Conservation (phyloP, 2,329 filamentous ascomycete genomes). For the Diaporthe ampelina region DNA sequence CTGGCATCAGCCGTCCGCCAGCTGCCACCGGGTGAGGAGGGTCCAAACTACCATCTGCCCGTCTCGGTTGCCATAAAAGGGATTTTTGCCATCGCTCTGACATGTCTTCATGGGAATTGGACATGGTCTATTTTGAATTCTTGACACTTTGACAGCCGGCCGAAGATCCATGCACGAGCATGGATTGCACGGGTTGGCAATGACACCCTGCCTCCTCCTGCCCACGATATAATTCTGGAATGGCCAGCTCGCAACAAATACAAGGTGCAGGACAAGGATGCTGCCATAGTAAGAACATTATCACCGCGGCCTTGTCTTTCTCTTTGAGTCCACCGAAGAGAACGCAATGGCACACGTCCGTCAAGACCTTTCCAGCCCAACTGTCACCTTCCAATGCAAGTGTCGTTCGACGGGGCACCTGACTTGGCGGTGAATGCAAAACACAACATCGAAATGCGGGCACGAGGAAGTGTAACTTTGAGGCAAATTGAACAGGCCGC, state of each 20-base stretch:
- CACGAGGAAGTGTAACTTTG: neutral
- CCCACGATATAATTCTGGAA: too few relatives aligned
- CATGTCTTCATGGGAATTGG: neutral
- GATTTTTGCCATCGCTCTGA: neutral
- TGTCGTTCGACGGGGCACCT: neutral
- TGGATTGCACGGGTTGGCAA: slow-evolving; percentile 1
- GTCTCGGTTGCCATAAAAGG: neutral
- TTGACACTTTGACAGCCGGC: neutral
- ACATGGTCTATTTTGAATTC: neutral
- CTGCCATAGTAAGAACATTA: neutral
- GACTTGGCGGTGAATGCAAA: neutral
- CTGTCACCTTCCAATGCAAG: neutral
- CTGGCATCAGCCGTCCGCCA: neutral
- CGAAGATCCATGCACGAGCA: neutral
- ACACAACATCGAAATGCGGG: neutral
- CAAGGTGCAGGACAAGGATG: neutral
- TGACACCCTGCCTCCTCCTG: neutral
- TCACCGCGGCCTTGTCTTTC: neutral
- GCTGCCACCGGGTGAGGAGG: neutral
- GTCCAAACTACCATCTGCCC: too few relatives aligned
- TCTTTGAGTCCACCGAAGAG: neutral
- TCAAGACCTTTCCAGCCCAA: neutral
- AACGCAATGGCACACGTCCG: neutral
- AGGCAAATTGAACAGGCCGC: neutral
- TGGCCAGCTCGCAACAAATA: neutral